Conservation (phyloP, 108 stramenopile genomes). For the Fragilaria crotonensis region DNA sequence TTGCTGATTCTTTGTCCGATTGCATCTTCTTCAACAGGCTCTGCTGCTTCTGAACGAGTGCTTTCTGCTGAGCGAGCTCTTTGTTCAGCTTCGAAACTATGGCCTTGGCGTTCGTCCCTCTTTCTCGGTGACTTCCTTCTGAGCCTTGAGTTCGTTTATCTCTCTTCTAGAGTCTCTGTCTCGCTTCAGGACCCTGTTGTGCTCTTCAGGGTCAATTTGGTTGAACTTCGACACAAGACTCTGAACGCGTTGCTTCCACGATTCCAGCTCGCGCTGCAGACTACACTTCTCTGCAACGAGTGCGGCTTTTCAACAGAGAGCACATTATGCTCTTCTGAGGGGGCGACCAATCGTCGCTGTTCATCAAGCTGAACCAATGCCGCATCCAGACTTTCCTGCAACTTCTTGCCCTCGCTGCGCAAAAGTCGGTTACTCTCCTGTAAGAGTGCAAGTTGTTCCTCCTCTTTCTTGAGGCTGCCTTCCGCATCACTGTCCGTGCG, state of each 20-base stretch:
- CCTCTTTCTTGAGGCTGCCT: slow-evolving; percentile 41
- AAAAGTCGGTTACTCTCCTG: slow-evolving; percentile 75
- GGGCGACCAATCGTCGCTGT: too few species aligned
- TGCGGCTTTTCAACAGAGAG: slow-evolving; percentile 55
- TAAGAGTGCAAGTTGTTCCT: slow-evolving; percentile 61
- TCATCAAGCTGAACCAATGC: too few species aligned
- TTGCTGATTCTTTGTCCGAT: slow-evolving; percentile 25
- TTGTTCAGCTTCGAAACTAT: slow-evolving; percentile 57
- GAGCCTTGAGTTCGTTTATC: slow-evolving; percentile 26
- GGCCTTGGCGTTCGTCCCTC: slow-evolving; percentile 54
- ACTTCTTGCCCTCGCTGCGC: slow-evolving; percentile 50
- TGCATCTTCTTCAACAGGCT: slow-evolving; percentile 31
- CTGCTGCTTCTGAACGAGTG: slow-evolving; percentile 24
- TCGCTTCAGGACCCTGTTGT: slow-evolving; percentile 51
- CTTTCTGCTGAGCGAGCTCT: slow-evolving; percentile 43
- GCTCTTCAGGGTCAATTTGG: slow-evolving; percentile 85
- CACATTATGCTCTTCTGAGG: too few species aligned
- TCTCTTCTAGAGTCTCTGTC: slow-evolving; percentile 48
- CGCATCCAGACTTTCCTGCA: slow-evolving; percentile 30
- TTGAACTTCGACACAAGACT: slow-evolving; percentile 82
- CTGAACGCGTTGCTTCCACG: slow-evolving; percentile 81
- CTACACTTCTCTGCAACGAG: slow-evolving; percentile 74
- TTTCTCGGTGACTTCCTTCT: slow-evolving; percentile 48
- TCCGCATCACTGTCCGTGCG: slow-evolving; percentile 9
- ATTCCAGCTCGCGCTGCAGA: slow-evolving; percentile 64